Evolutionary conservation across 2,329 filamentous ascomycete genomes (phyloP).

Genomic region (Penicillium sp.): DNA sequence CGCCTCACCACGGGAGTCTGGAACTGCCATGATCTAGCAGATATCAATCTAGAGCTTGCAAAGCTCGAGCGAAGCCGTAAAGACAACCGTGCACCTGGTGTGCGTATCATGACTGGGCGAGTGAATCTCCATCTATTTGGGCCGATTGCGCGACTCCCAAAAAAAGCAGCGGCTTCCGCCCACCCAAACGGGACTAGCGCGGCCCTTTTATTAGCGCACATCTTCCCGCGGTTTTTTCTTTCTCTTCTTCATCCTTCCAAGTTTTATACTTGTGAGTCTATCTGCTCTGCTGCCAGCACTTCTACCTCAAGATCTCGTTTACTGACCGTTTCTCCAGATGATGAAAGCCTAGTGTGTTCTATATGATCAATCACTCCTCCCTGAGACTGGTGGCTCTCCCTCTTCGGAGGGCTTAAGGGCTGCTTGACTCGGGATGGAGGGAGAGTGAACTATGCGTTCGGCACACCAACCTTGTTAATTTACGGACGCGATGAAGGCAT

Average conservation of each 20-base stretch:
- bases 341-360: slow-evolving; percentile 99
- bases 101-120: slow-evolving; percentile 24
- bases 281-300: slow-evolving; percentile 11
- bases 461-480: slow-evolving; percentile 95
- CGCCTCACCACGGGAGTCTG: slow-evolving; percentile 9
- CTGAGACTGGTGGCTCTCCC: slow-evolving; percentile 73
- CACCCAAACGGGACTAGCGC: slow-evolving; percentile 28
- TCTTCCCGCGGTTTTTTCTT: slow-evolving; percentile 43
- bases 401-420: slow-evolving; percentile 84
- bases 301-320: slow-evolving; percentile 14
- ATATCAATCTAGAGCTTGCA: slow-evolving; percentile 31
- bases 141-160: not conserved
- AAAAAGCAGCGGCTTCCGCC: slow-evolving; percentile 15
- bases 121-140: not conserved
- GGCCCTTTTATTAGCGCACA: slow-evolving; percentile 25
- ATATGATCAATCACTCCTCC: slow-evolving; percentile 74
- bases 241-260: slow-evolving; percentile 89
- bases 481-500: slow-evolving; percentile 96
- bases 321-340: slow-evolving; percentile 64
- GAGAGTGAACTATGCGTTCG: slow-evolving; percentile 98
- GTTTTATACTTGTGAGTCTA: slow-evolving; percentile 91
- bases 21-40: slow-evolving; percentile 7
- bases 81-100: slow-evolving; percentile 25
- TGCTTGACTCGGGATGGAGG: slow-evolving; percentile 64
- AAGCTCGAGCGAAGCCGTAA: slow-evolving; percentile 37